Percentiles rank a stretch among this genome's conserved stretches.
Evolutionary conservation across 2,329 filamentous ascomycete species (phyloP).

Genomic region (Botrytis medusae): DNA sequence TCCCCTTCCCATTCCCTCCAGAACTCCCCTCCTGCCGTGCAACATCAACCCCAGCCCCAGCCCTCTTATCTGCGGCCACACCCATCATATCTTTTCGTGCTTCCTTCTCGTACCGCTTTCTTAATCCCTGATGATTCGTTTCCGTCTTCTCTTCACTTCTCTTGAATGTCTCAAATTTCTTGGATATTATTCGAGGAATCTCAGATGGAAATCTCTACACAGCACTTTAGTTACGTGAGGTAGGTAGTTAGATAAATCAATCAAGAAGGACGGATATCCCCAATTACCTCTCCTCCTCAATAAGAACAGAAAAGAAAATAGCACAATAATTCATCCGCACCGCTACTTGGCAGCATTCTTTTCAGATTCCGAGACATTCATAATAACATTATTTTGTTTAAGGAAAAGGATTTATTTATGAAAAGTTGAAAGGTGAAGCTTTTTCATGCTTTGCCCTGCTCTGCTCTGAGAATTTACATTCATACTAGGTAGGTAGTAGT

Average conservation of each 20-base stretch:
- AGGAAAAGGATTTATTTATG: background rate
- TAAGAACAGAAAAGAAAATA: background rate
- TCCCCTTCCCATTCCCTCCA: too few relatives aligned
- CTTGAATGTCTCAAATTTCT: constrained; percentile 11
- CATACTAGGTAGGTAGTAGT: background rate
- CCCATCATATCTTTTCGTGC: background rate
- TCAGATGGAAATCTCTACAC: background rate
- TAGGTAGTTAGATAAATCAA: background rate
- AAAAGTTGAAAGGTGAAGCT: constrained; percentile 2
- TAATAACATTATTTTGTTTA: background rate
- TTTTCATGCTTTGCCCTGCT: background rate
- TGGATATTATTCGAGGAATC: background rate
- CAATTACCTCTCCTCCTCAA: background rate
- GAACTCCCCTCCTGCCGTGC: background rate
- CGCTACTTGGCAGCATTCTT: constrained; percentile 5
- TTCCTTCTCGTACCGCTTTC: background rate
- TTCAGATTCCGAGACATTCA: background rate
- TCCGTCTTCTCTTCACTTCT: background rate
- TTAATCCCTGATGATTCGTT: background rate
- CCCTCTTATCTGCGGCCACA: background rate
- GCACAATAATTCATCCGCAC: background rate
- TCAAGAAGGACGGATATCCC: background rate
- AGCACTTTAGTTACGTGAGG: background rate
- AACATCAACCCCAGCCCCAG: constrained; percentile 6
- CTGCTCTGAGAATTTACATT: background rate